phyloP scores from a whole-genome alignment of 306 rosid genomes.

The Vigna trinervia region DNA sequence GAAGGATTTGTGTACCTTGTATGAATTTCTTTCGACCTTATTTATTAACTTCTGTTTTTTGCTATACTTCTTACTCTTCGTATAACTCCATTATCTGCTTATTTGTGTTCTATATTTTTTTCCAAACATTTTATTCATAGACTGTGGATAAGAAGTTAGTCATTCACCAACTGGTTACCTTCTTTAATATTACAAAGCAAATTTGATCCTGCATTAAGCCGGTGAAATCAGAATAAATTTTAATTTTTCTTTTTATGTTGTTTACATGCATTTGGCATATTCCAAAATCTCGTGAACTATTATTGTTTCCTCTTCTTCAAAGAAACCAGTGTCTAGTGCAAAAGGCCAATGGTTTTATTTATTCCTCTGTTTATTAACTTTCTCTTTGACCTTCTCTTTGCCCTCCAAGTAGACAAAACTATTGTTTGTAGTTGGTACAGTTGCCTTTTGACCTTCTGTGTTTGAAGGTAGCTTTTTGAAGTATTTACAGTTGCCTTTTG shows the following conservation, averaged over 20 bases:
- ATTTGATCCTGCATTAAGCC: background rate
- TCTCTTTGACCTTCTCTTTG: conserved; percentile 16
- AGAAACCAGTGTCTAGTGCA: background rate
- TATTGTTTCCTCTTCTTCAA: background rate
- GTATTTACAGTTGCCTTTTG: background rate
- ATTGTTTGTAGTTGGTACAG: background rate
- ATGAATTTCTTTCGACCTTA: conserved; percentile 45
- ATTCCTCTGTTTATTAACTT: background rate
- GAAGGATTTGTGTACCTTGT: conserved; percentile 91
- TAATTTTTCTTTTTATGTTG: background rate
- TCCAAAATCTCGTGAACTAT: background rate
- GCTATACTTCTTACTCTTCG: conserved; percentile 6
- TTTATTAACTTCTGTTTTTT: conserved; percentile 5
- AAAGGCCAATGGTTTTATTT: background rate
- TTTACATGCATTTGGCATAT: background rate
- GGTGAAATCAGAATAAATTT: background rate
- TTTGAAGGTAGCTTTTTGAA: conserved; percentile 21
- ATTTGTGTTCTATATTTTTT: conserved; percentile 10
- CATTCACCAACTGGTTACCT: conserved; percentile 22
- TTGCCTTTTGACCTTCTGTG: background rate
- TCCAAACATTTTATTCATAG: background rate
- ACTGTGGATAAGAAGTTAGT: conserved; percentile 20
- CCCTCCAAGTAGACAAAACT: conserved; percentile 28
- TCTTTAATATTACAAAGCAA: background rate
- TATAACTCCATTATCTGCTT: conserved; percentile 1